phyloP scores from a whole-genome alignment of 331 rosid genomes.

The Pyracantha coccinea region DNA sequence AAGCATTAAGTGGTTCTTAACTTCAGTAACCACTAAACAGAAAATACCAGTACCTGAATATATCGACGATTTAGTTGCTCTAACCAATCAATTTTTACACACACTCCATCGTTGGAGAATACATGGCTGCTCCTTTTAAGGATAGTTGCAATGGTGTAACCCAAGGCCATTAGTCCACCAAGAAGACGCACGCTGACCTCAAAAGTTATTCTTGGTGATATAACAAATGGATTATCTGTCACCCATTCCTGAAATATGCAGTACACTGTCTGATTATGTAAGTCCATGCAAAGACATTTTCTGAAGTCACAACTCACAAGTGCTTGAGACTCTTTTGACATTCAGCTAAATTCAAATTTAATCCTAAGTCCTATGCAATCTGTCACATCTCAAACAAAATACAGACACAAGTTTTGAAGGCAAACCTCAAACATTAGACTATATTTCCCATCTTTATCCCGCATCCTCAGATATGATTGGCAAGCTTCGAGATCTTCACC shows the following conservation, averaged over 20 bases:
- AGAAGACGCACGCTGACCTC: slow-evolving; percentile 69
- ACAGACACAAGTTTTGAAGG: slow-evolving; percentile 13
- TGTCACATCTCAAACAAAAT: not conserved
- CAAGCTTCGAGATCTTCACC: slow-evolving; percentile 72
- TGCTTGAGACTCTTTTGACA: not conserved
- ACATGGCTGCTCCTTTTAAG: slow-evolving; percentile 60
- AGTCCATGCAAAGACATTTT: not conserved
- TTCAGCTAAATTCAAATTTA: not conserved
- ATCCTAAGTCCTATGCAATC: not conserved
- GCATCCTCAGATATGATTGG: slow-evolving; percentile 69
- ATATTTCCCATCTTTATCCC: slow-evolving; percentile 65
- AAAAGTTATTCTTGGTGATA: slow-evolving; percentile 65
- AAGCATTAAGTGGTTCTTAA: not conserved
- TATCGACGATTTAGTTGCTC: slow-evolving; percentile 53
- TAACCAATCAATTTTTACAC: slow-evolving; percentile 58
- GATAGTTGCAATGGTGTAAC: slow-evolving; percentile 60
- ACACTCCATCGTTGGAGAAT: slow-evolving; percentile 37
- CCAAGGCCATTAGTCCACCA: slow-evolving; percentile 66
- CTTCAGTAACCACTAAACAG: not conserved
- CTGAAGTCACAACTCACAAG: not conserved
- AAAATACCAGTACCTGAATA: slow-evolving; percentile 39
- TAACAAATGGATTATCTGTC: slow-evolving; percentile 56
- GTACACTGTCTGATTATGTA: slow-evolving; percentile 7
- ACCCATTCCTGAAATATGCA: slow-evolving; percentile 54
- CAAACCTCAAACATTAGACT: slow-evolving; percentile 75